Conservation (phyloP, 805 yeast species). For the Candida koratica region DNA sequence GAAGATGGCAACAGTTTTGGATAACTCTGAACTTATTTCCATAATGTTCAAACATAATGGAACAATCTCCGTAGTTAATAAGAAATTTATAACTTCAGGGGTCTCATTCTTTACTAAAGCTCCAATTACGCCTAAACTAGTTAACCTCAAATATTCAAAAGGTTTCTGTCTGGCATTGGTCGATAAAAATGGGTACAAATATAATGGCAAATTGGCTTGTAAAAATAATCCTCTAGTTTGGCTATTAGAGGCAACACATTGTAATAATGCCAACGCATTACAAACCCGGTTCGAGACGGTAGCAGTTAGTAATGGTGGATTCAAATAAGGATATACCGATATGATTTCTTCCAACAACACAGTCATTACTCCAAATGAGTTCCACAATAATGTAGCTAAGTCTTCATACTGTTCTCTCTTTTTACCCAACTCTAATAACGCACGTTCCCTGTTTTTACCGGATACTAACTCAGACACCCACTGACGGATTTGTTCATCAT, state of each 20-base stretch:
- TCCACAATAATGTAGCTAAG: constrained; percentile 88
- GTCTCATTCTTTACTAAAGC: constrained; percentile 95
- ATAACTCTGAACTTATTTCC: constrained; percentile 91
- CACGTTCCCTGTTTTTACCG: constrained; percentile 90
- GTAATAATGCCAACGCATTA: constrained; percentile 89
- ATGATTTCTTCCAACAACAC: constrained; percentile 84
- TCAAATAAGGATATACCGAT: constrained; percentile 81
- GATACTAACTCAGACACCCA: constrained; percentile 89
- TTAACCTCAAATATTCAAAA: constrained; percentile 87
- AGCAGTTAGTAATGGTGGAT: constrained; percentile 82
- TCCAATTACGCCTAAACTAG: constrained; percentile 94
- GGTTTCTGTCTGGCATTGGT: constrained; percentile 89
- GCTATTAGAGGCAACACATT: constrained; percentile 94
- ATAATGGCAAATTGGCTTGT: constrained; percentile 87
- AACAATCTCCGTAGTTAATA: constrained; percentile 92
- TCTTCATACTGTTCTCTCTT: constrained; percentile 94
- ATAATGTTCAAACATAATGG: constrained; percentile 91
- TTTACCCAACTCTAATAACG: constrained; percentile 85
- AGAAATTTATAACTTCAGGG: constrained; percentile 87
- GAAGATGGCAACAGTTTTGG: constrained; percentile 95
- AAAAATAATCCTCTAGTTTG: constrained; percentile 83
- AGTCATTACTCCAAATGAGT: constrained; percentile 95
- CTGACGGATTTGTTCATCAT: constrained; percentile 76
- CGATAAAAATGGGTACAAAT: constrained; percentile 87
- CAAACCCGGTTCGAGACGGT: constrained; percentile 91